Conservation (phyloP, 306 rosid species). For the Quercus glauca region DNA sequence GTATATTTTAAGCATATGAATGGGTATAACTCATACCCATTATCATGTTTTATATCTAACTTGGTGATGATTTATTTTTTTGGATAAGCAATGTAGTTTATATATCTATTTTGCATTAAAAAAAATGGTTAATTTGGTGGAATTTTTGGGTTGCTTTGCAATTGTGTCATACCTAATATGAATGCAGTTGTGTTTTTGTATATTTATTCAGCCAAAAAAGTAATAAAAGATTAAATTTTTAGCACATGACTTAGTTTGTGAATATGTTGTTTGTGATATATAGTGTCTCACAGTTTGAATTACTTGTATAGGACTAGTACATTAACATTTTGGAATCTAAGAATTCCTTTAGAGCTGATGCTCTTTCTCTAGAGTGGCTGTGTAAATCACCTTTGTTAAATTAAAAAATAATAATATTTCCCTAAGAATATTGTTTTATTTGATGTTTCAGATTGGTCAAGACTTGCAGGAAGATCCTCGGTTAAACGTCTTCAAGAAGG, state of each 20-base stretch:
- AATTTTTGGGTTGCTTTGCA: no score
- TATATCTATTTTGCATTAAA: no score
- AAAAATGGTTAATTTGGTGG: no score
- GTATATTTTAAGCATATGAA: no score
- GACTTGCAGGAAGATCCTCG: constrained; percentile 77
- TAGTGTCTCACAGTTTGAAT: not conserved
- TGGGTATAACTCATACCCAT: no score
- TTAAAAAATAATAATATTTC: no score
- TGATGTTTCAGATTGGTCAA: constrained; percentile 59
- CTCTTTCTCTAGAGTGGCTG: not conserved
- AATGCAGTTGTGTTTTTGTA: not conserved
- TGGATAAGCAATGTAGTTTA: no score
- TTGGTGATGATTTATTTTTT: no score
- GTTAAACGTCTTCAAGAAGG: constrained; percentile 63
- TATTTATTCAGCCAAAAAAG: not conserved
- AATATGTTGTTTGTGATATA: not conserved
- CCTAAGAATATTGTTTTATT: not conserved
- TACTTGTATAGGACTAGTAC: not conserved
- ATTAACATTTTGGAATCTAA: not conserved
- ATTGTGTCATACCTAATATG: no score
- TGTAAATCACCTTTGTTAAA: no score
- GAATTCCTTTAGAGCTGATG: not conserved
- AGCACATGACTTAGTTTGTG: not conserved
- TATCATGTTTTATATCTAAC: no score
- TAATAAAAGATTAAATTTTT: not conserved